A percentile compares a stretch with the other conserved stretches of the same genome.
Evolutionary conservation across 805 yeast species (phyloP).

Genomic region (Candida pini): DNA sequence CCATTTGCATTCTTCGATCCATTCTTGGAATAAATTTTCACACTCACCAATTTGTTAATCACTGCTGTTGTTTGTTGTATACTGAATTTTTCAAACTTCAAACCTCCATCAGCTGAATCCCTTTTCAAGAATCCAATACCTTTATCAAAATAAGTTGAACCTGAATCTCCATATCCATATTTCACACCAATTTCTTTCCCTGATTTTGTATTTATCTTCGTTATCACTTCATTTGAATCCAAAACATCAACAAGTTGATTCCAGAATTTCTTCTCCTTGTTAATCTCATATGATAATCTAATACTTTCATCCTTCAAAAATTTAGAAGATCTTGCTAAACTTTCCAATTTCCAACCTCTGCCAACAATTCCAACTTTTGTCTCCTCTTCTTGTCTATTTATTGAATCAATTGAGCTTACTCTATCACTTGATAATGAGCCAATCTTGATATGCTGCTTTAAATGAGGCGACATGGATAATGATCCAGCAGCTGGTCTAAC

Average conservation of each 20-base stretch:
- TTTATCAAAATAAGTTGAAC: conserved; percentile 65
- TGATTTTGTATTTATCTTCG: conserved; percentile 55
- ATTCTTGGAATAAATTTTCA: conserved; percentile 38
- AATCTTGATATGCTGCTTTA: conserved; percentile 65
- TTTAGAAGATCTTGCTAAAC: conserved; percentile 50
- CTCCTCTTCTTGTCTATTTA: conserved; percentile 19
- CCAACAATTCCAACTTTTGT: conserved; percentile 46
- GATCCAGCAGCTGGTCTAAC: conserved; percentile 82
- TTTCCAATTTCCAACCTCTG: conserved; percentile 81
- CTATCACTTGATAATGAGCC: conserved; percentile 62
- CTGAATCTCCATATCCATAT: conserved; percentile 89
- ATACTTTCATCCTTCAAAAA: conserved; percentile 46
- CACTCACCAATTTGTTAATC: conserved; percentile 47
- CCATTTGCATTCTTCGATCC: conserved; percentile 2
- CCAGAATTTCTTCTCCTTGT: conserved; percentile 68
- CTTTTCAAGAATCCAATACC: conserved; percentile 73
- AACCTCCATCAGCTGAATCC: conserved; percentile 36
- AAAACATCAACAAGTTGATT: conserved; percentile 39
- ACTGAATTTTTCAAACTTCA: conserved; percentile 31
- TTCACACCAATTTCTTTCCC: conserved; percentile 66
- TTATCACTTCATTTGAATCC: conserved; percentile 53
- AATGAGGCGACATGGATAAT: conserved; percentile 81
- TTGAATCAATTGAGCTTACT: conserved; percentile 22
- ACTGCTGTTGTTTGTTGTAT: conserved; percentile 31
- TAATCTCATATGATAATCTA: conserved; percentile 48